phyloP scores from a whole-genome alignment of 2,329 filamentous ascomycete genomes.

The Botrytis fabae region DNA sequence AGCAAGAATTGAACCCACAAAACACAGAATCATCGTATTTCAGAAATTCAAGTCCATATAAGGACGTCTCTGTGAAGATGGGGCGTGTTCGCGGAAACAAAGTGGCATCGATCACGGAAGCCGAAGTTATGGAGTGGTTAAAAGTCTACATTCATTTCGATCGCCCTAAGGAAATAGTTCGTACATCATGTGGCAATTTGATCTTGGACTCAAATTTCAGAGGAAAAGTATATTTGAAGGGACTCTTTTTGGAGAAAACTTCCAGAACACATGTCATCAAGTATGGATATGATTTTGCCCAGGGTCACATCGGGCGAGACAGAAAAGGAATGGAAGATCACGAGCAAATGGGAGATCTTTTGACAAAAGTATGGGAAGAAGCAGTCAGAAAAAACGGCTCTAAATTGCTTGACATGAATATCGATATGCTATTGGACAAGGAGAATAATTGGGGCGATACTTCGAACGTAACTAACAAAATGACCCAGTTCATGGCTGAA shows the following conservation, averaged over 20 bases:
- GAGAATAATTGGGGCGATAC: slow-evolving; percentile 29
- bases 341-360: slow-evolving; percentile 2
- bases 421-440: slow-evolving; percentile 31
- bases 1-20: neutral
- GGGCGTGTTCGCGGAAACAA: slow-evolving; percentile 27
- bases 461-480: slow-evolving; percentile 20
- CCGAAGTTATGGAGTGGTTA: slow-evolving; percentile 25
- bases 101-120: slow-evolving; percentile 9
- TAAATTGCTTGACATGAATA: slow-evolving; percentile 24
- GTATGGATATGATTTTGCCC: slow-evolving; percentile 28
- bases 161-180: slow-evolving; percentile 20
- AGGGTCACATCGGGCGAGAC: slow-evolving; percentile 27
- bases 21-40: neutral
- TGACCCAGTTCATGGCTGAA: slow-evolving; percentile 23
- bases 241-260: slow-evolving; percentile 22
- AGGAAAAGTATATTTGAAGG: slow-evolving; percentile 30
- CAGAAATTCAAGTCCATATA: slow-evolving; percentile 23
- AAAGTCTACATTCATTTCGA: slow-evolving; percentile 27
- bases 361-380: slow-evolving; percentile 28
- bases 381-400: neutral
- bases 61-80: slow-evolving; percentile 32
- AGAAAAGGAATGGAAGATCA: slow-evolving; percentile 23
- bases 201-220: slow-evolving; percentile 24
- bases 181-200: slow-evolving; percentile 23
- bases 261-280: neutral